A percentile compares a stretch with the other conserved stretches of the same genome.
Conservation (phyloP, 371 early-diverging fungal genomes). For the Synchytrium microbalum region DNA sequence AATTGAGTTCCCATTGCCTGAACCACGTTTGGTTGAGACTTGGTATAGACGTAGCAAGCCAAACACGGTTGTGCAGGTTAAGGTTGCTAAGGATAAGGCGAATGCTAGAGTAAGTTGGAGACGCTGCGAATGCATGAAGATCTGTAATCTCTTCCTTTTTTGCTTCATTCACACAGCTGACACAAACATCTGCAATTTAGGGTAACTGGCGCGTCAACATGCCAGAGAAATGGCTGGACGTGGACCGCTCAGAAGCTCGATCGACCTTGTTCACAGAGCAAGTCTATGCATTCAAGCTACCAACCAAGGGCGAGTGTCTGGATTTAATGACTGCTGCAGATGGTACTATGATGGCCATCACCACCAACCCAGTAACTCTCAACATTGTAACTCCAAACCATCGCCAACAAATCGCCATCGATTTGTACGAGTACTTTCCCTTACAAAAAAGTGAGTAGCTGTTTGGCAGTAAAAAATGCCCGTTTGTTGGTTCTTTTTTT, state of each 20-base stretch:
- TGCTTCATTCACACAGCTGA: no score
- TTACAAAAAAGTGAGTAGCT: constrained; percentile 21
- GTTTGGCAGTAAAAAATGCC: background rate
- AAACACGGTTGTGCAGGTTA: constrained; percentile 22
- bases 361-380: constrained; percentile 65
- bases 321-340: constrained; percentile 49
- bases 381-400: constrained; percentile 53
- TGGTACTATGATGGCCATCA: constrained; percentile 44
- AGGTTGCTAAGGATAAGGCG: constrained; percentile 1
- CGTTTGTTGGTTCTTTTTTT: background rate
- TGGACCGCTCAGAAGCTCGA: constrained; percentile 64
- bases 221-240: constrained; percentile 43
- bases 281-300: constrained; percentile 59
- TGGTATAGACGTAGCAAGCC: constrained; percentile 47
- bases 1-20: constrained; percentile 41
- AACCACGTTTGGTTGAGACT: constrained; percentile 48
- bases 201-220: constrained; percentile 56
- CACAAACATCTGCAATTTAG: no score
- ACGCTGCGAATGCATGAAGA: background rate
- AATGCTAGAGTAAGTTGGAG: constrained; percentile 4
- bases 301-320: constrained; percentile 62
- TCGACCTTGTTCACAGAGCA: constrained; percentile 60
- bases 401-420: constrained; percentile 47
- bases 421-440: constrained; percentile 75
- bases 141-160: background rate